Base-by-base conservation (phyloP, 225 moss, liverwort and hornwort species). In the Antitrichia curtipendula region DNA sequence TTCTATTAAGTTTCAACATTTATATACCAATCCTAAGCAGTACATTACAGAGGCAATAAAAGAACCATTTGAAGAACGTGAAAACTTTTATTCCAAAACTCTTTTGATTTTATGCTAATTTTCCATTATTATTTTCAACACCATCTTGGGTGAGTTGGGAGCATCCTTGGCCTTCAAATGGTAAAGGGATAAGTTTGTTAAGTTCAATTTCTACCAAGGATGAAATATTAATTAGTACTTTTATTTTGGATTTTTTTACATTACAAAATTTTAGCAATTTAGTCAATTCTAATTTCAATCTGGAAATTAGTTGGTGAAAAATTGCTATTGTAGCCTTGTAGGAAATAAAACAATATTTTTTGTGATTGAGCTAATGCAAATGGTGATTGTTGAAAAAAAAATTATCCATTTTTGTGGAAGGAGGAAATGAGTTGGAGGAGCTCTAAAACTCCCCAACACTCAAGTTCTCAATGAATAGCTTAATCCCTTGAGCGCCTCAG, bases 41-140 rank as follows among this genome's bases (percentile, higher is more conserved):
- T n/a, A 3, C 14, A 0, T 25, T 15, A 25, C 0, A 41, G 0
- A 27, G 0, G 0, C 16, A 41, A 9, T 0, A 5, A 43, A 43
- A 27, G 3, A 25, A 69, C 8, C 24, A 69, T 69, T 69, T 14
- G 5, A 69, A 40, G 40, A 40, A 25, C 5, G 8, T 40, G 5
- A 69, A 69, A 40, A 40, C 14, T 69, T 24, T 40, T 5, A 8
- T 24, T 40, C 3, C 5, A 14, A 25, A 23, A 25, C 0, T 41
- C 14, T 25, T 15, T 69, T 41, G 41, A 25, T 25, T 68, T 69
- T 7, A 14, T 69, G 7, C 3, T 40, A 41, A 25, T 1, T 40
- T 38, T 40, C 40, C 4, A 14, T 8, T 69, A 8, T 14, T 24
- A 24, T 69, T 70, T 1, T 25, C 3, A 25, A 25, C 0, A 25